Conservation (phyloP, 2,329 filamentous ascomycete species). For the Sporothrix mexicana region DNA sequence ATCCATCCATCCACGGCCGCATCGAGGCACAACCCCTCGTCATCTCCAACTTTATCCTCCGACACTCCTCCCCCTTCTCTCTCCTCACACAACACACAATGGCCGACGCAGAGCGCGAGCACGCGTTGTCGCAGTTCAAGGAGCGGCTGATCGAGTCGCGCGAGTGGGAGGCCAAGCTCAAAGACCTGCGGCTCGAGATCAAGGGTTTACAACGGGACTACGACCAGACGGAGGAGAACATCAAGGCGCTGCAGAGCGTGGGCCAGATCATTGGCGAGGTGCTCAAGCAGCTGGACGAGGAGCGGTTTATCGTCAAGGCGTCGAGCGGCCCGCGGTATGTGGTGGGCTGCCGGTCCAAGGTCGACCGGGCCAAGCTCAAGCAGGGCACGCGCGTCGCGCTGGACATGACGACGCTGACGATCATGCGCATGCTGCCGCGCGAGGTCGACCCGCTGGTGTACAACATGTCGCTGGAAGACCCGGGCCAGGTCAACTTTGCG, state of each 20-base stretch:
- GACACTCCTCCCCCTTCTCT: background rate
- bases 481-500: conserved; percentile 95
- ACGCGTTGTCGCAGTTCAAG: conserved; percentile 79
- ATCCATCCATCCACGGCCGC: background rate
- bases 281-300: conserved; percentile 96
- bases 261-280: conserved; percentile 99
- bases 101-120: conserved; percentile 64
- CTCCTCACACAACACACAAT: conserved; percentile 28
- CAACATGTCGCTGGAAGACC: conserved; percentile 99
- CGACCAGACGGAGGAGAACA: conserved; percentile 97
- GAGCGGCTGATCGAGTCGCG: conserved; percentile 87
- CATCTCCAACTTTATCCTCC: background rate
- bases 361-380: conserved; percentile 96
- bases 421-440: conserved; percentile 99
- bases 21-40: conserved; percentile 5
- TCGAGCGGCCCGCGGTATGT: conserved; percentile 97
- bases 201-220: conserved; percentile 95
- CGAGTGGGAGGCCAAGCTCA: conserved; percentile 98
- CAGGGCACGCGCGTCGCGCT: conserved; percentile 97
- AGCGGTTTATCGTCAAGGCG: conserved; percentile 98
- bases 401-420: conserved; percentile 99
- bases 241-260: conserved; percentile 98
- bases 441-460: conserved; percentile 98
- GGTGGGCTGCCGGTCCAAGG: conserved; percentile 96
- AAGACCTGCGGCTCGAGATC: conserved; percentile 90